phyloP scores from a whole-genome alignment of 2,329 filamentous ascomycete species.

The Stachybotrys echinatus region DNA sequence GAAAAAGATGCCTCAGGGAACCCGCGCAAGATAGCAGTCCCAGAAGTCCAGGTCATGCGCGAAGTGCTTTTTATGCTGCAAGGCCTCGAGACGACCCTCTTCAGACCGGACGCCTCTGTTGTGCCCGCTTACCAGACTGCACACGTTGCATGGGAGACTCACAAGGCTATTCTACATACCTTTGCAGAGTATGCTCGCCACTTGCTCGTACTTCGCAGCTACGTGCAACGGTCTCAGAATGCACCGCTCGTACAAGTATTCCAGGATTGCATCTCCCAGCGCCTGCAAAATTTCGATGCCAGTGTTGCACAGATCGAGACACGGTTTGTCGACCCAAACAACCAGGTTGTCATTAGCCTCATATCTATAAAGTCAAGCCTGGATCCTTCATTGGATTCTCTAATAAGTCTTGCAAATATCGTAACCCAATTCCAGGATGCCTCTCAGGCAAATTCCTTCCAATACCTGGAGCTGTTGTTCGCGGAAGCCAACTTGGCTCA shows the following conservation, averaged over 20 bases:
- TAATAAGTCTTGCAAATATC: slow-evolving; percentile 57
- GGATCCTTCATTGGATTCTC: slow-evolving; percentile 42
- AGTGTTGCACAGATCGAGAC: slow-evolving; percentile 55
- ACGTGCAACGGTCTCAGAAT: slow-evolving; percentile 35
- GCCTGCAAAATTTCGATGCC: slow-evolving; percentile 53
- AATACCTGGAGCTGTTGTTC: slow-evolving; percentile 75
- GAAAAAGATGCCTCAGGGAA: slow-evolving; percentile 27
- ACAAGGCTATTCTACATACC: slow-evolving; percentile 39
- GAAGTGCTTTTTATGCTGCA: slow-evolving; percentile 83
- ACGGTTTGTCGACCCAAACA: slow-evolving; percentile 47
- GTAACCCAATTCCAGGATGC: slow-evolving; percentile 51
- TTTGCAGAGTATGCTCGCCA: slow-evolving; percentile 43
- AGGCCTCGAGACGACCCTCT: slow-evolving; percentile 71
- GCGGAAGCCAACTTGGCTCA: slow-evolving; percentile 66
- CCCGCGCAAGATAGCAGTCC: slow-evolving; percentile 42
- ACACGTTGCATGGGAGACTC: slow-evolving; percentile 44
- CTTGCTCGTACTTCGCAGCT: slow-evolving; percentile 39
- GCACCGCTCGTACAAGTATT: slow-evolving; percentile 66
- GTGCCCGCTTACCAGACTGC: slow-evolving; percentile 38
- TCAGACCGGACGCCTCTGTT: slow-evolving; percentile 38
- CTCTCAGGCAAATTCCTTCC: slow-evolving; percentile 52
- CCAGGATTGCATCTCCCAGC: slow-evolving; percentile 54
- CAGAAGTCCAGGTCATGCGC: slow-evolving; percentile 68
- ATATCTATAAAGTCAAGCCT: slow-evolving; percentile 56
- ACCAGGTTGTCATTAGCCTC: slow-evolving; percentile 60